phyloP scores from a whole-genome alignment of 2,329 filamentous ascomycete species.

The Claviceps sp. region DNA sequence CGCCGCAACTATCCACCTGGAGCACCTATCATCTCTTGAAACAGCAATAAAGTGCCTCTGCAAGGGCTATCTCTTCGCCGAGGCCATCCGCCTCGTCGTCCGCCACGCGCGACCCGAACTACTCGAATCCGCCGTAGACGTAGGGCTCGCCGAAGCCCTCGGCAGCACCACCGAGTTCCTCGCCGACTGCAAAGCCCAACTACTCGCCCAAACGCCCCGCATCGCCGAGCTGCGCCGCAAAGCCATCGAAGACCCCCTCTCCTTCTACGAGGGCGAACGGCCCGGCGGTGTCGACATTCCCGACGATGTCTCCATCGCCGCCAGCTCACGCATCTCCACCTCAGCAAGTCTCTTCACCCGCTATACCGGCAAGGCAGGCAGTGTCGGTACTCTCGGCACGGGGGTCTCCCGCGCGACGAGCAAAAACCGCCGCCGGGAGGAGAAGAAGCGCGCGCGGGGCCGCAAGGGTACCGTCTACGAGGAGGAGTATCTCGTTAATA shows the following conservation, averaged over 20 bases:
- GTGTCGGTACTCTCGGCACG: slow-evolving; percentile 55
- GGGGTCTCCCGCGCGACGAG: slow-evolving; percentile 65
- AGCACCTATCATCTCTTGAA: slow-evolving; percentile 64
- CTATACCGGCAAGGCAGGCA: slow-evolving; percentile 61
- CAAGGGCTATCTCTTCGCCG: slow-evolving; percentile 74
- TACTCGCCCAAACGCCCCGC: slow-evolving; percentile 73
- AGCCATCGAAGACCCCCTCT: slow-evolving; percentile 72
- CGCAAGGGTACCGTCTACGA: slow-evolving; percentile 98
- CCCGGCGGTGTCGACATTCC: slow-evolving; percentile 57
- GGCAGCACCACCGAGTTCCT: slow-evolving; percentile 79
- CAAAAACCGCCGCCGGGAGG: slow-evolving; percentile 80
- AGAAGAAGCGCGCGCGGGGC: slow-evolving; percentile 85
- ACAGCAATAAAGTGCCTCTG: slow-evolving; percentile 66
- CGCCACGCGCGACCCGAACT: slow-evolving; percentile 47
- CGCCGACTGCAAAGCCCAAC: slow-evolving; percentile 79
- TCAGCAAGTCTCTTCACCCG: slow-evolving; percentile 82
- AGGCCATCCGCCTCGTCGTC: slow-evolving; percentile 68
- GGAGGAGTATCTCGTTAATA: slow-evolving; percentile 91
- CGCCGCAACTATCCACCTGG: slow-evolving; percentile 66
- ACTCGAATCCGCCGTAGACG: slow-evolving; percentile 57
- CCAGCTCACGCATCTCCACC: slow-evolving; percentile 66
- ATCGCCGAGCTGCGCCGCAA: slow-evolving; percentile 69
- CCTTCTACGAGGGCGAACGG: slow-evolving; percentile 74
- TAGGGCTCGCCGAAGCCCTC: slow-evolving; percentile 66
- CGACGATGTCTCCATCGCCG: slow-evolving; percentile 84